Conservation (phyloP, 2,329 filamentous ascomycete species). For the Ramularia endophylla region DNA sequence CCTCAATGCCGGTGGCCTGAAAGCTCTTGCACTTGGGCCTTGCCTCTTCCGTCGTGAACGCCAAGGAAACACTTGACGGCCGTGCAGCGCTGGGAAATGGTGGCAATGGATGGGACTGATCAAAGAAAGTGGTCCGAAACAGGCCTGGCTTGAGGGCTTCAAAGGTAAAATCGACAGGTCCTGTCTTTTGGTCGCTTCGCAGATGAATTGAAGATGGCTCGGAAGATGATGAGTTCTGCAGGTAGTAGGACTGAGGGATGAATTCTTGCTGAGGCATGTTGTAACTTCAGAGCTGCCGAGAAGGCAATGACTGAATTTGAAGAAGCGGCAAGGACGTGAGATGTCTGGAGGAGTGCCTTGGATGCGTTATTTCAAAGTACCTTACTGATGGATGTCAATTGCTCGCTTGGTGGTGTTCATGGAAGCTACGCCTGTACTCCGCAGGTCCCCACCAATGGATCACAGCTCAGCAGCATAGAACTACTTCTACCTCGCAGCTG, state of each 20-base stretch:
- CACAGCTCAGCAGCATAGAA: too few relatives aligned
- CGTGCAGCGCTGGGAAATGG: conserved; percentile 56
- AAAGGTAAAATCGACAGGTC: conserved; percentile 54
- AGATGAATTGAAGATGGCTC: conserved; percentile 35
- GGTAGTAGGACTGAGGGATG: conserved; percentile 34
- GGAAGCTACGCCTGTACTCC: conserved; percentile 1
- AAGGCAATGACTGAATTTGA: background rate
- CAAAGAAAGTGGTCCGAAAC: conserved; percentile 63
- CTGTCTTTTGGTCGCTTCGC: conserved; percentile 35
- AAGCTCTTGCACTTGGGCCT: conserved; percentile 30
- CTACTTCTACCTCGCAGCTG: too few relatives aligned
- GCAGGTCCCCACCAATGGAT: background rate
- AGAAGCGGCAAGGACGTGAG: background rate
- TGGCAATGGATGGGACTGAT: conserved; percentile 55
- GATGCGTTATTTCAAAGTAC: background rate
- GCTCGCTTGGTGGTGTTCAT: background rate
- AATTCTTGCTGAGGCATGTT: conserved; percentile 46
- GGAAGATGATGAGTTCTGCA: conserved; percentile 23
- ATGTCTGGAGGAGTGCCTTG: too few relatives aligned
- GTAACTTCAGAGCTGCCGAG: background rate
- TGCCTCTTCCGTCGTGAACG: conserved; percentile 17
- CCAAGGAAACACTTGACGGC: conserved; percentile 26
- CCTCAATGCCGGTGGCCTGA: conserved; percentile 44
- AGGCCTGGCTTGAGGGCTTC: conserved; percentile 57
- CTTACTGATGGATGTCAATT: background rate